Evolutionary conservation across 306 rosid species (phyloP), one percentile per base, ranked within the genome.

Genomic region (Citrullus amarus): DNA sequence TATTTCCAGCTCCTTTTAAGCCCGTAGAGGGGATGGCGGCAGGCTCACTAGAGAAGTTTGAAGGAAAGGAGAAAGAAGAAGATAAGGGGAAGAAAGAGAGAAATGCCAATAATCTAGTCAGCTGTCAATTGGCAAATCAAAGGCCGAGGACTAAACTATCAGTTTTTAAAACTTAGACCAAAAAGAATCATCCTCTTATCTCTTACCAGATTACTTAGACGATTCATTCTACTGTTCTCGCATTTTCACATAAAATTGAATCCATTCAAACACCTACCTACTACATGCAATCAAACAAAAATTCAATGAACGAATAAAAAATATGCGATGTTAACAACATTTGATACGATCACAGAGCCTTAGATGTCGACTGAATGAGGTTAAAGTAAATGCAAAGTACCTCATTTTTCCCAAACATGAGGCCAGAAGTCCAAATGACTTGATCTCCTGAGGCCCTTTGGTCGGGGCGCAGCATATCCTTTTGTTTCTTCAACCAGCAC

Each of bases 401-500:
- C 96, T 89, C 91, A 85, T 90, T 92, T 84, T 86, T 86, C 46
- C 97, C 97, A 79, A 91, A 95, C 68, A 95, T 82, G 81, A 95
- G 81, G 76, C 99, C 99, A 77, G 99, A 95, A 86, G 96, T 95
- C 99, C 99, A 95, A 70, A 79, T 79, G 81, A 84, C 86, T 75
- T 60, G 63, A 71, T 82, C 87, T 76, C 88, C 92, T 18, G 59
- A 68, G 12, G 82, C 89, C 83, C 90, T 95, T 73, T 63, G 83
- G 28, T 87, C 89, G 65, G 99, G 99, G 60, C 86, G 84, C 78
- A 92, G 84, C 75, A 73, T 78, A 73, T 95, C 93, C 87, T 87
- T 91, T 77, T 95, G 97, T 78, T 95, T 95, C 95, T 95, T 95
- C 93, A 95, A 85, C 99, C 99, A 95, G 89, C 99, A 95, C 99